Percentiles rank a stretch among this genome's conserved stretches.
These are phyloP conservation scores for Podila verticillata DNA, from an alignment of 192 early-diverging fungal genomes.

Conservation along the genomic window DNA sequence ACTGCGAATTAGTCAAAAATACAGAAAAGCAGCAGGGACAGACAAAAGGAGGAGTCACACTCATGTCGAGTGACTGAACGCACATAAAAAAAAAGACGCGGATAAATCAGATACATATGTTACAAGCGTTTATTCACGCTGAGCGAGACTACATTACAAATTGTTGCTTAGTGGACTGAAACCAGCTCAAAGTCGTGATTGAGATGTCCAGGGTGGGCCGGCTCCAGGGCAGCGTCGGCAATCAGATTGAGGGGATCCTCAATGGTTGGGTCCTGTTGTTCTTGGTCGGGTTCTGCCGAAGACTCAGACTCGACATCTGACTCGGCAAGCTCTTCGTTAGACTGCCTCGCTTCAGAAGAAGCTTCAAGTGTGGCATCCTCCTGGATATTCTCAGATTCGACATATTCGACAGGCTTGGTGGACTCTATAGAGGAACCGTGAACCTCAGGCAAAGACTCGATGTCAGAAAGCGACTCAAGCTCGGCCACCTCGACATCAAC, in stretches of 20 bases:
- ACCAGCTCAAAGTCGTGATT: conserved; percentile 41
- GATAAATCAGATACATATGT: no score
- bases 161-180: conserved; percentile 4
- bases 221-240: conserved; percentile 24
- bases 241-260: conserved; percentile 31
- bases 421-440: neutral
- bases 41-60: neutral
- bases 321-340: neutral
- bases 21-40: neutral
- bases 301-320: neutral
- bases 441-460: conserved; percentile 36
- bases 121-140: no score
- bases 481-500: neutral
- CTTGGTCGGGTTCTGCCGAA: neutral
- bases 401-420: neutral
- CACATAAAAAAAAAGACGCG: no score
- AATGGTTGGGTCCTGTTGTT: neutral
- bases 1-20: neutral
- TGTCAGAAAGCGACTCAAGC: conserved; percentile 19
- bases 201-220: neutral
- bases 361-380: conserved; percentile 1
- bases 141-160: no score
- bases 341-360: neutral
- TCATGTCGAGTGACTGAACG: no score
- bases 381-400: neutral